phyloP scores from a whole-genome alignment of 2,329 filamentous ascomycete genomes.

The Bipolaris sorokiniana region DNA sequence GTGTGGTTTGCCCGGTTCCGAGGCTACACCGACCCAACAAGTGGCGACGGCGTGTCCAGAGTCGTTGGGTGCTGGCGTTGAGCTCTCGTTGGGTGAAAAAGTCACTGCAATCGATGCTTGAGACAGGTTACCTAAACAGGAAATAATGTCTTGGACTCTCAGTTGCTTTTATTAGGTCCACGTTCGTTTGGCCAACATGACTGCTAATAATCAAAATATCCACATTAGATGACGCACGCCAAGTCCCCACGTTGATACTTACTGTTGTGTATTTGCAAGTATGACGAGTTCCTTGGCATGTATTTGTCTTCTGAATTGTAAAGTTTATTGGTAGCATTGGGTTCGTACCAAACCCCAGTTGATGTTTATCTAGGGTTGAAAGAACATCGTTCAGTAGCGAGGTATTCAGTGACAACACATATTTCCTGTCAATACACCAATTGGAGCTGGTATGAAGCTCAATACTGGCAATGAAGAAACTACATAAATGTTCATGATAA shows the following conservation, averaged over 20 bases:
- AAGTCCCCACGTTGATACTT: not conserved
- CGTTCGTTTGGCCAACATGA: too few species aligned
- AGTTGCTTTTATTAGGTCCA: not conserved
- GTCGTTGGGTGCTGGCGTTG: not conserved
- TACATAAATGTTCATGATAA: not conserved
- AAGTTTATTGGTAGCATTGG: not conserved
- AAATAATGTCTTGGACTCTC: not conserved
- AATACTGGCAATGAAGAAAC: not conserved
- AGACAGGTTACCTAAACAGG: slow-evolving; percentile 4
- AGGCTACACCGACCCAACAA: not conserved
- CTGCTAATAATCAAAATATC: not conserved
- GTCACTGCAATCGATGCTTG: slow-evolving; percentile 3
- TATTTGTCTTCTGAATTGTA: not conserved
- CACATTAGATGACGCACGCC: not conserved
- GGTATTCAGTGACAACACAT: not conserved
- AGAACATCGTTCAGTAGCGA: not conserved
- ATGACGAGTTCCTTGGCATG: not conserved
- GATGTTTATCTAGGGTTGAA: not conserved
- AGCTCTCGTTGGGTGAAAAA: slow-evolving; percentile 5
- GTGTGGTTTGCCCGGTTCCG: not conserved
- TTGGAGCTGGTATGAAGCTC: not conserved
- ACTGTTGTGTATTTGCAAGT: not conserved
- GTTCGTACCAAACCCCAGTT: not conserved
- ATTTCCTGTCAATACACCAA: not conserved
- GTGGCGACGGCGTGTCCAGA: not conserved